phyloP scores from a whole-genome alignment of 805 yeast species.

The Grigorovia jiainica region DNA sequence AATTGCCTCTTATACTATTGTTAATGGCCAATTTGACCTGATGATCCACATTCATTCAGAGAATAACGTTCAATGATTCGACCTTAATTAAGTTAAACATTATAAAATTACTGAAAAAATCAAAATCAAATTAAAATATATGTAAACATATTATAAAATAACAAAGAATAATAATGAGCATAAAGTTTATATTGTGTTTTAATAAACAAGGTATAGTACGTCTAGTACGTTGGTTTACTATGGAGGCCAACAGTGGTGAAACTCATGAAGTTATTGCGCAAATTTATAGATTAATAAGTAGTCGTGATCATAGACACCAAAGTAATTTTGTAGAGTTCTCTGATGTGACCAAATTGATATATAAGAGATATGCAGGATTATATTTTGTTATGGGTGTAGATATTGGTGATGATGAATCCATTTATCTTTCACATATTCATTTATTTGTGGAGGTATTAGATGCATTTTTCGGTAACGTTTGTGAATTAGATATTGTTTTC shows the following conservation, averaged over 20 bases:
- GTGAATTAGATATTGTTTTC: slow-evolving; percentile 89
- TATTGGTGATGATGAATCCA: slow-evolving; percentile 69
- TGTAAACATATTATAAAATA: not conserved
- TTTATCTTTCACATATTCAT: slow-evolving; percentile 76
- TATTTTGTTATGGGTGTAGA: slow-evolving; percentile 82
- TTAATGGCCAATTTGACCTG: slow-evolving; percentile 5
- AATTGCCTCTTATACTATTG: slow-evolving; percentile 21
- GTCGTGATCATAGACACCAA: slow-evolving; percentile 78
- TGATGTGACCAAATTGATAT: slow-evolving; percentile 57
- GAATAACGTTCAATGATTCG: not conserved
- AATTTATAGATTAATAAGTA: slow-evolving; percentile 68
- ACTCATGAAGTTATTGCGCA: slow-evolving; percentile 30
- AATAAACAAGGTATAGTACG: slow-evolving; percentile 93
- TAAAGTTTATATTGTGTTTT: slow-evolving; percentile 72
- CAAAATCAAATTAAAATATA: not conserved
- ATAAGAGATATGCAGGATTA: slow-evolving; percentile 85
- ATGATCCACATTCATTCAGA: not conserved
- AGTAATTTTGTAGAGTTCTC: slow-evolving; percentile 71
- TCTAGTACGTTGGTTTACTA: slow-evolving; percentile 65
- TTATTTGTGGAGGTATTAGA: slow-evolving; percentile 83
- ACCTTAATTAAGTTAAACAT: too few species aligned
- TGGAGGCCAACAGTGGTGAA: slow-evolving; percentile 9
- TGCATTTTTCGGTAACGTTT: slow-evolving; percentile 77
- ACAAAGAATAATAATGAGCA: slow-evolving; percentile 42
- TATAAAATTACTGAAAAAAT: not conserved